Evolutionary conservation across 1,284 basidiomycete species (phyloP).

Genomic region (Rhizopogon hawkerae): DNA sequence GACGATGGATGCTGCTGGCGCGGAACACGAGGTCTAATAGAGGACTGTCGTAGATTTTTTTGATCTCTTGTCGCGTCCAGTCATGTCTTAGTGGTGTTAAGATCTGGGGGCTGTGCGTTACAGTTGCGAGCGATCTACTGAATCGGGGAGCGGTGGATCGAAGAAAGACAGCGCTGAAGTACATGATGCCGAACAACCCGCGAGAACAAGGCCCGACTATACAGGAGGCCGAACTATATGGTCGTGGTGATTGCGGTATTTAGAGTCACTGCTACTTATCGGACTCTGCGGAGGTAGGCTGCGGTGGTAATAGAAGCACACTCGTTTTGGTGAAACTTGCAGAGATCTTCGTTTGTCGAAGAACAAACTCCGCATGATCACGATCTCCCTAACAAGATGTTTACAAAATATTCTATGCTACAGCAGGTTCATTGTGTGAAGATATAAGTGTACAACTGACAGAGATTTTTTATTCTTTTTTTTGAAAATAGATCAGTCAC

Average conservation of each 20-base stretch:
- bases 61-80: conserved; percentile 68
- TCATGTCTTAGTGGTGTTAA: conserved; percentile 35
- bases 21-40: conserved; percentile 82
- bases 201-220: neutral
- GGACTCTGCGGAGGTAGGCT: no score
- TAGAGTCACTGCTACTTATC: no score
- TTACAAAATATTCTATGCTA: neutral
- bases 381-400: no score
- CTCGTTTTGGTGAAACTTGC: no score
- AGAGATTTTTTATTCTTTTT: neutral
- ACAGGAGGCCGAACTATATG: neutral
- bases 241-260: neutral
- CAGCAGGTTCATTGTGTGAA: neutral
- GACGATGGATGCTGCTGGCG: conserved; percentile 76
- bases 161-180: neutral
- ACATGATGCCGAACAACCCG: neutral
- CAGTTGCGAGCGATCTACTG: conserved; percentile 52
- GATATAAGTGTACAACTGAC: neutral
- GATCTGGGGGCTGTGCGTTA: conserved; percentile 32
- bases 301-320: neutral
- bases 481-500: no score
- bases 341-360: no score
- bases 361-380: no score
- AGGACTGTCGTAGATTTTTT: conserved; percentile 70
- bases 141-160: neutral